Evolutionary conservation across 441 rosid species (phyloP).

Genomic region (Sinapis alba): DNA sequence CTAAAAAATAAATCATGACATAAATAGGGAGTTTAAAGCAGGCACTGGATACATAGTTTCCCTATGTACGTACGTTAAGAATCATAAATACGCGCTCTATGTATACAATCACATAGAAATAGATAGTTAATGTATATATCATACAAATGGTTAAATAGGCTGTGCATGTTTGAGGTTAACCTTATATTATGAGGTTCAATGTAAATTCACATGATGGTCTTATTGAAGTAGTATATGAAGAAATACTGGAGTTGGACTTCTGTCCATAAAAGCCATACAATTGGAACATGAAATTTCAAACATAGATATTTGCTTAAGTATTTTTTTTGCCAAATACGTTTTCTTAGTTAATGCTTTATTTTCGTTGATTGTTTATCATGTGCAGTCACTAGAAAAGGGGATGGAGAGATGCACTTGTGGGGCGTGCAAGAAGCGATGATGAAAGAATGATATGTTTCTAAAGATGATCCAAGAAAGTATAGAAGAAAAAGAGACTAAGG

Average conservation of each 20-base stretch:
- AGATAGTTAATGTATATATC: neutral
- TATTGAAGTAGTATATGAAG: slow-evolving; percentile 8
- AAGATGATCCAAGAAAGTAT: slow-evolving; percentile 14
- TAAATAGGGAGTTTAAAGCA: neutral
- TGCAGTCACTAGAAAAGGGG: slow-evolving; percentile 33
- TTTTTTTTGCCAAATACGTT: neutral
- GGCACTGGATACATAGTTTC: neutral
- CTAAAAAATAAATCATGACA: neutral
- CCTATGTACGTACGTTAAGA: neutral
- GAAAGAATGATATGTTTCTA: slow-evolving; percentile 12
- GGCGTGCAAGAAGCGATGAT: slow-evolving; percentile 42
- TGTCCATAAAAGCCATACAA: slow-evolving; percentile 5
- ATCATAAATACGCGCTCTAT: neutral
- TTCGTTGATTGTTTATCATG: neutral
- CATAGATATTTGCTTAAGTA: neutral
- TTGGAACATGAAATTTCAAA: slow-evolving; percentile 3
- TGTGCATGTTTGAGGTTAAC: slow-evolving; percentile 16
- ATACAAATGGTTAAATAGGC: neutral
- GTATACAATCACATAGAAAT: neutral
- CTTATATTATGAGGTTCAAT: slow-evolving; percentile 1
- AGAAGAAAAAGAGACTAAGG: slow-evolving; percentile 25
- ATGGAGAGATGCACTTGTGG: slow-evolving; percentile 44
- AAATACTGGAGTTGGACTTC: slow-evolving; percentile 3
- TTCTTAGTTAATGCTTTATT: neutral
- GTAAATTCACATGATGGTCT: slow-evolving; percentile 5